A percentile compares a stretch with the other conserved stretches of the same genome.
Evolutionary conservation across 2,329 filamentous ascomycete species (phyloP).

Genomic region (Pseudonectria foliicola): DNA sequence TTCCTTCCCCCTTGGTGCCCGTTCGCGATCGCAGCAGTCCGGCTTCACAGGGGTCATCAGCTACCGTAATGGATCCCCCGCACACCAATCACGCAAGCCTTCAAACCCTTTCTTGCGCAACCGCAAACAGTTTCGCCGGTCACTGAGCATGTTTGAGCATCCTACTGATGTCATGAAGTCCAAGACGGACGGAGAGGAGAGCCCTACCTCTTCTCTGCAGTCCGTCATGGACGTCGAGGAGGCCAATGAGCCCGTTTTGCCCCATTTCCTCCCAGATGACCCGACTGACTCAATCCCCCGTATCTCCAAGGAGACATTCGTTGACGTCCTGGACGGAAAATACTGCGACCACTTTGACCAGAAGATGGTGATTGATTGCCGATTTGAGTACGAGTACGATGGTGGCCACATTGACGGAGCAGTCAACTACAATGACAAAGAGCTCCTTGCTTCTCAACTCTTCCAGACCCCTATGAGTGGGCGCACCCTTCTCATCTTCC

Average conservation of each 20-base stretch:
- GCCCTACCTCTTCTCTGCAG: constrained; percentile 45
- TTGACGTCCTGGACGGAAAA: constrained; percentile 81
- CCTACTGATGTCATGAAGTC: constrained; percentile 81
- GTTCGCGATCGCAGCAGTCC: constrained; percentile 58
- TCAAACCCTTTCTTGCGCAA: constrained; percentile 67
- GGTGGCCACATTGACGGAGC: constrained; percentile 92
- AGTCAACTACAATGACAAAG: constrained; percentile 96
- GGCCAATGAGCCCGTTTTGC: constrained; percentile 63
- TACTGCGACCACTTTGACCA: constrained; percentile 71
- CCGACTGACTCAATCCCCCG: constrained; percentile 81
- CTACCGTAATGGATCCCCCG: constrained; percentile 68
- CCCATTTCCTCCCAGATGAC: constrained; percentile 75
- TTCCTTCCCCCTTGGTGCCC: constrained; percentile 50
- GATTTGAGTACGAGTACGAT: constrained; percentile 98
- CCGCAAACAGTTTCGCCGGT: constrained; percentile 83
- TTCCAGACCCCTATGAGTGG: constrained; percentile 62
- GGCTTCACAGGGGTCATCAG: constrained; percentile 45
- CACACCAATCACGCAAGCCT: constrained; percentile 64
- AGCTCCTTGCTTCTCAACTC: constrained; percentile 70
- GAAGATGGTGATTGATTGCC: constrained; percentile 86
- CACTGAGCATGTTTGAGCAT: constrained; percentile 96
- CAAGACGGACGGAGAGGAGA: constrained; percentile 53
- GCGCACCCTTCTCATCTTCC: constrained; percentile 79
- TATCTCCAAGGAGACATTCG: constrained; percentile 72
- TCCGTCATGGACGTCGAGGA: constrained; percentile 82